Conservation (phyloP, 1,139 yeast genomes). For the Pichia inconspicua region DNA sequence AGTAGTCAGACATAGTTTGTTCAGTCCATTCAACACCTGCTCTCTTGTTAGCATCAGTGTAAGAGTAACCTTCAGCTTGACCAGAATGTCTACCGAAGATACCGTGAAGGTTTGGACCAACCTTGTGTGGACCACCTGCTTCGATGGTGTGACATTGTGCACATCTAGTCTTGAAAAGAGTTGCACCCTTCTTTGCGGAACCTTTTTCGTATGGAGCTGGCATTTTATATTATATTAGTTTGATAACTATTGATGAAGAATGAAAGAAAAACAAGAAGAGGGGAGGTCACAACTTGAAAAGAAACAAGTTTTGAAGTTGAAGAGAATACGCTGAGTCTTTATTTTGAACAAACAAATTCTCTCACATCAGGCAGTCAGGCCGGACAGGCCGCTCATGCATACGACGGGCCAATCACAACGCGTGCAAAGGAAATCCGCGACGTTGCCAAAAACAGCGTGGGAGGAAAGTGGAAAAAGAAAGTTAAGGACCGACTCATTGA, state of each 20-base stretch:
- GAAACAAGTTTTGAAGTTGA: neutral
- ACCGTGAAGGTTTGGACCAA: conserved; percentile 98
- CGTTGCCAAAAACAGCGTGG: no score
- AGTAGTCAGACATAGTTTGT: conserved; percentile 88
- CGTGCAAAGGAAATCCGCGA: neutral
- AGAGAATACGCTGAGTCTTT: neutral
- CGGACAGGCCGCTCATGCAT: no score
- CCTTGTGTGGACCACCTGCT: conserved; percentile 95
- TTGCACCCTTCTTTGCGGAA: conserved; percentile 95
- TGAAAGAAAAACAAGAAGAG: neutral
- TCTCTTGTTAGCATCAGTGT: conserved; percentile 97
- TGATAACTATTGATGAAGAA: neutral
- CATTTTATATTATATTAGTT: conserved; percentile 29
- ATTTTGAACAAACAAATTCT: neutral
- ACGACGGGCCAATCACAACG: neutral
- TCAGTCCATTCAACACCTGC: conserved; percentile 86
- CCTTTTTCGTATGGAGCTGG: conserved; percentile 62
- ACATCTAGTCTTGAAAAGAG: conserved; percentile 97
- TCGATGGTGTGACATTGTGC: conserved; percentile 98
- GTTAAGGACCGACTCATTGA: no score
- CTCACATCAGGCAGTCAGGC: no score
- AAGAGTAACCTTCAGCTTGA: conserved; percentile 84
- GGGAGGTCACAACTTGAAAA: neutral
- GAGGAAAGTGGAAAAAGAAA: no score
- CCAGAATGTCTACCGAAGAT: conserved; percentile 90